These are phyloP conservation scores for Phaeolepiota aurea DNA, from an alignment of 768 basidiomycete species.

Conservation along the genomic window DNA sequence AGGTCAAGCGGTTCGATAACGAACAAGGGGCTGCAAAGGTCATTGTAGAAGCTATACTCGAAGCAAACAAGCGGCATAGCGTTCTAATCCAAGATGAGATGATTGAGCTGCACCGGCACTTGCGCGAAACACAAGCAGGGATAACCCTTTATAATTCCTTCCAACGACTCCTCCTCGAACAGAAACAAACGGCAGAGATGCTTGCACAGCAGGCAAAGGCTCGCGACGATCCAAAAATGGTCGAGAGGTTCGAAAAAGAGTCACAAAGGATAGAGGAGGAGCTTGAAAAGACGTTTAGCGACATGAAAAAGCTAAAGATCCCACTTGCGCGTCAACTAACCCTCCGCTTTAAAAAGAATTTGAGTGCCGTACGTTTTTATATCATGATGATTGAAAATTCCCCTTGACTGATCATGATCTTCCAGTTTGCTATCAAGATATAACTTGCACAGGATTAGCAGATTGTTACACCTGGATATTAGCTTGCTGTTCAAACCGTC, in stretches of 20 bases:
- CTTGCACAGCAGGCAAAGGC: constrained; percentile 8
- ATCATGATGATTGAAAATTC: background rate
- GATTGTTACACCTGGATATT: too few relatives aligned
- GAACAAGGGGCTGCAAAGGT: constrained; percentile 16
- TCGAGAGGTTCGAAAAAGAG: constrained; percentile 5
- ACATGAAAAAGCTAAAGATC: constrained; percentile 7
- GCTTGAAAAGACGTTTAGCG: constrained; percentile 11
- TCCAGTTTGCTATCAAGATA: too few relatives aligned
- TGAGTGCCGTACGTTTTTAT: background rate
- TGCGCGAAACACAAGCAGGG: constrained; percentile 22
- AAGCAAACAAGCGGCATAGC: constrained; percentile 6
- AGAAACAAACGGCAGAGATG: constrained; percentile 12
- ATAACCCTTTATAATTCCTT: constrained; percentile 15
- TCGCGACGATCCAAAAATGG: constrained; percentile 7
- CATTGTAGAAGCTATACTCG: constrained; percentile 11
- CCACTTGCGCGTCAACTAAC: constrained; percentile 4
- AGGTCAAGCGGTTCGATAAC: constrained; percentile 13
- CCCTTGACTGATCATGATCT: background rate
- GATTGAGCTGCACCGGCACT: constrained; percentile 17
- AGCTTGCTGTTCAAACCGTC: too few relatives aligned
- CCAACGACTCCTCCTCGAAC: constrained; percentile 15
- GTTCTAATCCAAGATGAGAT: constrained; percentile 23
- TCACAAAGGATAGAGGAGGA: constrained; percentile 8
- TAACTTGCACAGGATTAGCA: too few relatives aligned
- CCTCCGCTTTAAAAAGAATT: constrained; percentile 2